These are phyloP conservation scores for Spirogloea muscicola DNA, from an alignment of 139 green algal species.

Conservation along the genomic window DNA sequence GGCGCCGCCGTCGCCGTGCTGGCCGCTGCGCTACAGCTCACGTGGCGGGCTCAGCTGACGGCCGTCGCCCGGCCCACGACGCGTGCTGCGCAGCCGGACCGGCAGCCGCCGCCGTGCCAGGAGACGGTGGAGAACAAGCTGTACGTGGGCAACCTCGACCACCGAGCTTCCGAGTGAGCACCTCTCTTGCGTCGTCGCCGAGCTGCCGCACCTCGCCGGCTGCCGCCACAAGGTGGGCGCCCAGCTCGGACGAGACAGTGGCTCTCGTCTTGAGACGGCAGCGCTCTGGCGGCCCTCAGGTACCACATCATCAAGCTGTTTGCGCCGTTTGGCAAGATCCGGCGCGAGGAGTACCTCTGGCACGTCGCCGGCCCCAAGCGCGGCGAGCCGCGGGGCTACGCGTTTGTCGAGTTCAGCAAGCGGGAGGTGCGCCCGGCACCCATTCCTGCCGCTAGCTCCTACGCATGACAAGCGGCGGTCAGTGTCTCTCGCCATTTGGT, in stretches of 20 bases:
- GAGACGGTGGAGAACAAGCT: slow-evolving; percentile 44
- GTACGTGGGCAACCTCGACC: slow-evolving; percentile 45
- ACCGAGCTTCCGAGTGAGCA: slow-evolving; percentile 39
- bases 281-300: slow-evolving; percentile 9
- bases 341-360: slow-evolving; percentile 38
- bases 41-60: no score
- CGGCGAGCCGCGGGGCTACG: slow-evolving; percentile 35
- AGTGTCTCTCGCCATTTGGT: no score
- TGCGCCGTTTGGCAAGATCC: slow-evolving; percentile 35
- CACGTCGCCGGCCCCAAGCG: slow-evolving; percentile 20
- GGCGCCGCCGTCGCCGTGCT: no score
- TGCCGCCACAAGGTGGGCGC: neutral
- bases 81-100: neutral
- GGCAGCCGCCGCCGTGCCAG: no score
- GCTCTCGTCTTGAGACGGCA: neutral
- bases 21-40: no score
- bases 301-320: slow-evolving; percentile 47
- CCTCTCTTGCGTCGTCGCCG: neutral
- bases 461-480: no score
- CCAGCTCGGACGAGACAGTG: neutral
- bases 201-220: no score
- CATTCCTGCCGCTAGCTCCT: no score
- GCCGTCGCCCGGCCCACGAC: no score
- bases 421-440: slow-evolving; percentile 12
- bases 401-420: slow-evolving; percentile 36